Evolutionary conservation across 129 eudicot genomes (phyloP).

Genomic region (Arctium minus): DNA sequence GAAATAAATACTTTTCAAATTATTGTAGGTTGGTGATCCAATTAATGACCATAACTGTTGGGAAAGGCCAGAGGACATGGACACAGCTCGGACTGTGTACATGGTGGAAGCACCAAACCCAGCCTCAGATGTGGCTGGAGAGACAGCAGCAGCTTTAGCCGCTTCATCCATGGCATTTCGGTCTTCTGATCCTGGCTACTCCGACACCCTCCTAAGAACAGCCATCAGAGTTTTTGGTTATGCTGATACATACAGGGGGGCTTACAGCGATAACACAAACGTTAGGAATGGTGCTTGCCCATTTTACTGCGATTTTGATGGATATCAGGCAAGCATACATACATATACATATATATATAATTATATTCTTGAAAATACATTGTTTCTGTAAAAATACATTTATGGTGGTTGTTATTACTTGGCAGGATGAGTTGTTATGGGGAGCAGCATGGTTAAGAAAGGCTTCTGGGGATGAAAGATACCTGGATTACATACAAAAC

Average conservation of each 20-base stretch:
- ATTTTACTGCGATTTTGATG: constrained; percentile 92
- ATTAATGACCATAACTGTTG: constrained; percentile 78
- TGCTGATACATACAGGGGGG: constrained; percentile 82
- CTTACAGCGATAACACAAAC: constrained; percentile 79
- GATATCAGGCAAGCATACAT: constrained; percentile 66
- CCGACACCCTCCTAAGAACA: constrained; percentile 64
- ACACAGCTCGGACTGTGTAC: constrained; percentile 78
- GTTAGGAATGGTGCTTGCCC: constrained; percentile 82
- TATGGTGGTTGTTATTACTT: background rate
- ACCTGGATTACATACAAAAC: constrained; percentile 67
- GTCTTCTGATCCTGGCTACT: constrained; percentile 70
- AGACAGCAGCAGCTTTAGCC: constrained; percentile 92
- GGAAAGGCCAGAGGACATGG: constrained; percentile 99
- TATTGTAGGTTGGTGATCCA: constrained; percentile 78
- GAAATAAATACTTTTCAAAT: background rate
- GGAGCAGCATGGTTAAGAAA: constrained; percentile 97
- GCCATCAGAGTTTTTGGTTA: constrained; percentile 61
- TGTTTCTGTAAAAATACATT: background rate
- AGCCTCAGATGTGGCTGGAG: constrained; percentile 94
- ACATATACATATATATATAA: background rate
- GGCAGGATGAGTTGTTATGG: constrained; percentile 95
- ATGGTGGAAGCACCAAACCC: constrained; percentile 75
- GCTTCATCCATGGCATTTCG: constrained; percentile 90
- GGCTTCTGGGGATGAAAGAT: constrained; percentile 65
- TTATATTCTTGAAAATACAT: background rate